Evolutionary conservation across 495 filamentous ascomycete genomes (phyloP), one percentile per base, ranked within the genome.

Genomic region (Thermochaetoides thermophila): DNA sequence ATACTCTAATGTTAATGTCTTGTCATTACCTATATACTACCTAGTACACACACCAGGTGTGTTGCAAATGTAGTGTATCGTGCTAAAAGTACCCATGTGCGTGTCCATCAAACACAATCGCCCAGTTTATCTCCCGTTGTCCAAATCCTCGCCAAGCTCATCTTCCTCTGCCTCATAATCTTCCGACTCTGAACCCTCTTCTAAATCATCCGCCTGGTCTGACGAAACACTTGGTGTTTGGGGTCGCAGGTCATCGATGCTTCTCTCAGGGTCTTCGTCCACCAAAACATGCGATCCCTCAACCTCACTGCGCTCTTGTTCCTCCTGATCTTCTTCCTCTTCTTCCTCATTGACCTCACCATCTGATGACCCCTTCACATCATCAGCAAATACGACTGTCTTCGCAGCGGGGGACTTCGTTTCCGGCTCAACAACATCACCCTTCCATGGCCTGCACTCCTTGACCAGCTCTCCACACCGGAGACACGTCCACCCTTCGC

Each of bases 401-500:
- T 82, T 85, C 5, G 65, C 57, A 5, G 55, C 63, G 7, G 64
- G 56, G 19, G 68, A 54, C 14, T 66, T 66, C 2, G 55, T 43
- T 27, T 73, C 70, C 26, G 73, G 66, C 40, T 60, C 56, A 20
- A 87, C 46, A 2, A 95, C 79, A 55, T 93, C 91, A 2, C 89
- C 89, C 40, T 64, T 71, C 91, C 89, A 99, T 6, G 89, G 86
- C 44, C 76, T 77, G 54, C 89, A 95, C 52, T 91, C 79, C 52
- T 81, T 89, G 12, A 91, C 71, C 23, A 79, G 31, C 43, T 81
- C 79, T 1, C 85, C 85, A 48, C 89, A 99, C 15, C 91, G 70
- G 16, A 99, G 61, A 59, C 89, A 99, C n/a, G 69, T 58, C 87
- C 87, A 99, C 3, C 86, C 89, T 43, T 96, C 86, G 5, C 87